Percentiles rank a stretch among this genome's conserved stretches.
phyloP scores from a whole-genome alignment of 805 yeast genomes.

The Wickerhamiella dianesei region DNA sequence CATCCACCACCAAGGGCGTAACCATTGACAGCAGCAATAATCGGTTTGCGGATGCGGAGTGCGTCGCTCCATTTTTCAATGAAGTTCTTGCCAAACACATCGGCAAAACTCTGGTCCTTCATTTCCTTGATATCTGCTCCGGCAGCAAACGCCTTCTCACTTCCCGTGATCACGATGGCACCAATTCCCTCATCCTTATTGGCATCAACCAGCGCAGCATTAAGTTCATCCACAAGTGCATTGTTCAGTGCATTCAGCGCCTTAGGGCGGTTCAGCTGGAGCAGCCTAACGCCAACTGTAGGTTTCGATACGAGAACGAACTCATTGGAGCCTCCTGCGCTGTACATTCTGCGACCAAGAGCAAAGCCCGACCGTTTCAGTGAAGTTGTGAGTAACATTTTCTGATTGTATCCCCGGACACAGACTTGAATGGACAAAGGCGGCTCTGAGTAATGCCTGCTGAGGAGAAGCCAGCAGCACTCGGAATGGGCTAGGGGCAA shows the following conservation, averaged over 20 bases:
- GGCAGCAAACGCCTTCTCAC: constrained; percentile 37
- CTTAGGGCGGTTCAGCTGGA: constrained; percentile 33
- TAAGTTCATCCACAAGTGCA: constrained; percentile 28
- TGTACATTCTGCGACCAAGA: constrained; percentile 9
- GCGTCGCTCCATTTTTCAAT: constrained; percentile 32
- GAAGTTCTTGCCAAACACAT: constrained; percentile 26
- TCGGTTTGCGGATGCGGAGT: constrained; percentile 31
- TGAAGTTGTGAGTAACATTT: not conserved
- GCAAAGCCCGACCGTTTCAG: not conserved
- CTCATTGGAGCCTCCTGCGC: constrained; percentile 24
- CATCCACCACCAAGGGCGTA: constrained; percentile 46
- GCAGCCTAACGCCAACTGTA: constrained; percentile 28
- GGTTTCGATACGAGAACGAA: constrained; percentile 30
- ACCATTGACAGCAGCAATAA: constrained; percentile 43
- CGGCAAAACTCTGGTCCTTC: constrained; percentile 28
- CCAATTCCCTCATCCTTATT: constrained; percentile 30
- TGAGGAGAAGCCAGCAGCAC: not conserved
- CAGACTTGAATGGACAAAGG: not conserved
- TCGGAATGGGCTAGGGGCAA: no score
- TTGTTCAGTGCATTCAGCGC: constrained; percentile 32
- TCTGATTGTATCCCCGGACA: not conserved
- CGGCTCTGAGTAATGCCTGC: not conserved
- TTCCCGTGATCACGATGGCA: constrained; percentile 37
- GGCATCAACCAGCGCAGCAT: constrained; percentile 27
- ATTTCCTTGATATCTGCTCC: constrained; percentile 45